phyloP scores from a whole-genome alignment of 768 basidiomycete genomes.

The Psilocybe subaeruginosa region DNA sequence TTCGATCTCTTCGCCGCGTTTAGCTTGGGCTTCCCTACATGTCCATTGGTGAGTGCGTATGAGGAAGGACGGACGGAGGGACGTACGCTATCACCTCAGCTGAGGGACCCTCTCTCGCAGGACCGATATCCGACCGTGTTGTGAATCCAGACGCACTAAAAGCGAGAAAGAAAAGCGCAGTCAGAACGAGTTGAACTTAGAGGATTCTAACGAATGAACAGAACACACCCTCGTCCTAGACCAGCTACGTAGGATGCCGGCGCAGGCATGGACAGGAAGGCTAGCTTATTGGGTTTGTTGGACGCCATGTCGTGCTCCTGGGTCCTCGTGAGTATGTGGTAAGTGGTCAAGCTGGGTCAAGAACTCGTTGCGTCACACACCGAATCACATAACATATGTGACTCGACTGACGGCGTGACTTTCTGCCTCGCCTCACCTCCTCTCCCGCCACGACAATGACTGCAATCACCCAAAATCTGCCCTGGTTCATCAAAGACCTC shows the following conservation, averaged over 20 bases:
- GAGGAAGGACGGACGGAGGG: no score
- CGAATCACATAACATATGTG: background rate
- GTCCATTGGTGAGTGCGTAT: slow-evolving; percentile 34
- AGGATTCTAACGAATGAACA: background rate
- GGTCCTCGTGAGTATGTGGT: background rate
- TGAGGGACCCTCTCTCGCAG: slow-evolving; percentile 92
- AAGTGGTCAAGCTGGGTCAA: background rate
- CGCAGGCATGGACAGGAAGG: slow-evolving; percentile 89
- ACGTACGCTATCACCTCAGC: slow-evolving; percentile 87
- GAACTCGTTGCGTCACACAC: background rate
- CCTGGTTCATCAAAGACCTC: slow-evolving; percentile 81
- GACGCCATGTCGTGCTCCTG: slow-evolving; percentile 32
- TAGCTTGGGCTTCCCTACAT: slow-evolving; percentile 80
- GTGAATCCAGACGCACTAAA: slow-evolving; percentile 94
- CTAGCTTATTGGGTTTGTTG: slow-evolving; percentile 76
- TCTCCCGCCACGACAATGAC: slow-evolving; percentile 52
- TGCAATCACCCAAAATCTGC: slow-evolving; percentile 80
- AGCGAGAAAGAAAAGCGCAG: slow-evolving; percentile 3
- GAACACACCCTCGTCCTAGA: slow-evolving; percentile 89
- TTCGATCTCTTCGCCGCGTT: slow-evolving; percentile 86
- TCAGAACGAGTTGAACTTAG: background rate
- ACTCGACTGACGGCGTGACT: background rate
- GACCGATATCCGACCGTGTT: slow-evolving; percentile 98
- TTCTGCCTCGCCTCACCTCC: background rate
- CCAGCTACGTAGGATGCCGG: slow-evolving; percentile 98